These are phyloP conservation scores for Cymbopogon flexuosus DNA, from an alignment of 202 grass and related monocot genomes.

Conservation along the genomic window DNA sequence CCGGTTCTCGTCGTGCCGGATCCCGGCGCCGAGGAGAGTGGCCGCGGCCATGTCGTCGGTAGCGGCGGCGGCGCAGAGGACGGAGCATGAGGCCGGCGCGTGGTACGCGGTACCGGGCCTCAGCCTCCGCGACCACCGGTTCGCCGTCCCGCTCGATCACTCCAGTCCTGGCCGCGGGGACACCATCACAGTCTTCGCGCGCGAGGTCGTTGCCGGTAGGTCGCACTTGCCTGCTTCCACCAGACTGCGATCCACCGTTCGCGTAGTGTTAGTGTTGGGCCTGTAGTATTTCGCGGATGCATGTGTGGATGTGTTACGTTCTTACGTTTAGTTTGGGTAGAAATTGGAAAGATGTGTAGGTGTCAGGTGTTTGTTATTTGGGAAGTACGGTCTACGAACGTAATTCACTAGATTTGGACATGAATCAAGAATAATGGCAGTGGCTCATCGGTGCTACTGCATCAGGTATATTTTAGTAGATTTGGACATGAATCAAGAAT, in stretches of 20 bases:
- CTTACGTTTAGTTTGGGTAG: neutral
- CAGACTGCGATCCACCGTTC: neutral
- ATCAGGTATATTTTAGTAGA: too few species aligned
- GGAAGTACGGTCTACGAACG: neutral
- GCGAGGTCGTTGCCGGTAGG: slow-evolving; percentile 75
- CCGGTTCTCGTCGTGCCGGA: slow-evolving; percentile 5
- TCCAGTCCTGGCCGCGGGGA: neutral
- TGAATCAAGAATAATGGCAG: neutral
- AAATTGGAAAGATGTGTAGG: neutral
- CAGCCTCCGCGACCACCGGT: slow-evolving; percentile 78
- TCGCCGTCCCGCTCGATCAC: slow-evolving; percentile 79
- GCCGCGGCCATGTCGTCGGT: slow-evolving; percentile 39
- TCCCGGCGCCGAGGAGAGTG: neutral
- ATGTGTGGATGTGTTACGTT: neutral
- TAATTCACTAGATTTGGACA: neutral
- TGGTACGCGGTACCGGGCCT: slow-evolving; percentile 77
- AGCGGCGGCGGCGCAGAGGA: neutral
- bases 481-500: neutral
- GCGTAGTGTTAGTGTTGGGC: neutral
- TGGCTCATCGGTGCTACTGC: neutral
- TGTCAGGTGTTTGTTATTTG: neutral
- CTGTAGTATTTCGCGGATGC: neutral
- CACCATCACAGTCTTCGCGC: slow-evolving; percentile 73
- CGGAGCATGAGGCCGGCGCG: slow-evolving; percentile 44
- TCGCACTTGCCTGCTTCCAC: neutral